Base-by-base conservation (phyloP, 352 stramenopile species). In the Globisporangium sylvaticum region DNA sequence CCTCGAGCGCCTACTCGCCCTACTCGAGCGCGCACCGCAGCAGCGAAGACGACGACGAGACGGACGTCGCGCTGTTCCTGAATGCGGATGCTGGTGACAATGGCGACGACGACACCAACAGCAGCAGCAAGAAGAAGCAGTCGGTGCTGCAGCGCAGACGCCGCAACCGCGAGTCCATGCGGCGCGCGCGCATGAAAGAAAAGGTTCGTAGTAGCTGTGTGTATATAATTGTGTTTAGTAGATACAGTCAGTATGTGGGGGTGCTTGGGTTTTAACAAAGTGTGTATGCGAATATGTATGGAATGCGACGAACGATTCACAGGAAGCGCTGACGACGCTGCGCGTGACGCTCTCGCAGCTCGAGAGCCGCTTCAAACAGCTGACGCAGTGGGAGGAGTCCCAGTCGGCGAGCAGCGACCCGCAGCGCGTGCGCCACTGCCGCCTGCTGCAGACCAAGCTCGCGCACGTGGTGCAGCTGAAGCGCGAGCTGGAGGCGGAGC, bases 161-260 rank as follows among this genome's bases (percentile, higher is more conserved):
- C 42, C 69, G 69, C 55, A 79, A 76, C 46, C 69, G 72, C 60
- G 69, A 79, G 66, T 74, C 66, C 44, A 79, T 79, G 73, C 73
- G 70, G 15, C 73, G 73, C 64, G 68, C 57, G 50, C 70, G 73
- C 15, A 39, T 34, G 48, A 70, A 72, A 18, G 62, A 69, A 61
- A 79, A 77, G 67, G 67, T 66, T 34, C 4, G 53, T 25, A 34
- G 5, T 34, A 34, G 31, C 31, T 14, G 53, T 56, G 22, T 29
- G n/a, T 58, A 39, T 31, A 24, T 44, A 8, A 2, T 65, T 42
- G 34, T 22, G 15, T 25, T 58, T 29, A 15, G 62, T 34, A 25
- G 3, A 31, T 29, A 20, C 22, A 44, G 7, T 58, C 12, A 9
- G 53, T 59, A 4, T 57, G 10, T 57, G n/a, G 14, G 20, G 53